phyloP scores from a whole-genome alignment of 1,284 basidiomycete species.

The Malassezia cuniculi region DNA sequence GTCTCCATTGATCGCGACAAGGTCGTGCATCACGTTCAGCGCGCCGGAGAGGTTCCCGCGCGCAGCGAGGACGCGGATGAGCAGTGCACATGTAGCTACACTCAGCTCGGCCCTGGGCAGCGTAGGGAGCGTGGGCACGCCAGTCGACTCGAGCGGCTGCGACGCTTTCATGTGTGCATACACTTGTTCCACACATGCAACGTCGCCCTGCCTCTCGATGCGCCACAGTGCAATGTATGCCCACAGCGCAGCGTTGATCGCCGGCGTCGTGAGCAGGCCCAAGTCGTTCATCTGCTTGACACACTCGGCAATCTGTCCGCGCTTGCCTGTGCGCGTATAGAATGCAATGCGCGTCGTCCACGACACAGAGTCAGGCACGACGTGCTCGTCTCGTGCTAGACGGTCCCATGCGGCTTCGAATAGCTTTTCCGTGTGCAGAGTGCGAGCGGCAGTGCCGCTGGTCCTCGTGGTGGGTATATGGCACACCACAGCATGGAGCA shows the following conservation, averaged over 20 bases:
- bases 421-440: background rate
- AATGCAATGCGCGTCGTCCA: conserved; percentile 9
- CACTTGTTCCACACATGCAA: conserved; percentile 1
- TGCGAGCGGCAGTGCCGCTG: background rate
- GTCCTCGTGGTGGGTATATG: background rate
- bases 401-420: conserved; percentile 5
- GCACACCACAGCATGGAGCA: conserved; percentile 10
- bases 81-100: conserved; percentile 6
- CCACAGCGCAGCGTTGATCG: conserved; percentile 3
- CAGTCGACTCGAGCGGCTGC: too few relatives aligned
- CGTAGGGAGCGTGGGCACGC: too few relatives aligned
- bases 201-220: background rate
- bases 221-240: conserved; percentile 1
- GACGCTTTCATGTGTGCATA: too few relatives aligned
- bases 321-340: conserved; percentile 2
- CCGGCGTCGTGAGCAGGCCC: background rate
- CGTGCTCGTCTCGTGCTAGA: background rate
- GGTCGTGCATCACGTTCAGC: conserved; percentile 11
- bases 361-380: conserved; percentile 3
- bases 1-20: too few relatives aligned
- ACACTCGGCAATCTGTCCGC: background rate
- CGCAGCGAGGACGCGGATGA: conserved; percentile 3
- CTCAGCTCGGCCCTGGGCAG: conserved; percentile 1
- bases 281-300: background rate
- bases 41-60: conserved; percentile 7